These are phyloP conservation scores for Fusarium robinianum DNA, from an alignment of 2,329 filamentous ascomycete species.

Conservation along the genomic window DNA sequence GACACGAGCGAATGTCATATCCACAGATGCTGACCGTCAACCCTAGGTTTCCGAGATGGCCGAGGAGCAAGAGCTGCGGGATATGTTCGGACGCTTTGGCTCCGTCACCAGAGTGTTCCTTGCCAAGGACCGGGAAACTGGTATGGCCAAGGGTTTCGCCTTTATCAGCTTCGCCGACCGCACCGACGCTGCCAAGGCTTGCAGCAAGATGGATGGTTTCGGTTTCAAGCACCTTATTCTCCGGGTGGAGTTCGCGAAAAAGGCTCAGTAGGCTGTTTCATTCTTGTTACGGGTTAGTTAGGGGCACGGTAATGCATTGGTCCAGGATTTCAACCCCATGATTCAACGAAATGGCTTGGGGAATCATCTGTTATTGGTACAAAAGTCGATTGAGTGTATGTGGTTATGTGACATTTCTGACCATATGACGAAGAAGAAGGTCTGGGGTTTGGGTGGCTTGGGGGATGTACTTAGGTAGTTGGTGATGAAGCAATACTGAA, in stretches of 20 bases:
- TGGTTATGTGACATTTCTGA: constrained; percentile 26
- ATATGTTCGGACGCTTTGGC: constrained; percentile 97
- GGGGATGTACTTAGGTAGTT: too few species aligned
- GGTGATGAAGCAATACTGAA: too few species aligned
- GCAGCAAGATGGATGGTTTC: constrained; percentile 96
- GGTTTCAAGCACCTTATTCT: constrained; percentile 88
- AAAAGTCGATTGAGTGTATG: constrained; percentile 31
- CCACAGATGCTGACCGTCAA: constrained; percentile 35
- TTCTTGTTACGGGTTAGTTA: constrained; percentile 40
- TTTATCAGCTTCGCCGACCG: constrained; percentile 97
- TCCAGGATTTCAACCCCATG: constrained; percentile 35
- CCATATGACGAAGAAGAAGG: too few species aligned
- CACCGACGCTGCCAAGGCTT: constrained; percentile 86
- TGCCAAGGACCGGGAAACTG: constrained; percentile 96
- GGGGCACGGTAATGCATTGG: constrained; percentile 40
- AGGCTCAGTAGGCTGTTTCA: constrained; percentile 52
- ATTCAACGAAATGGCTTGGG: constrained; percentile 35
- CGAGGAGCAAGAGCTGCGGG: constrained; percentile 91
- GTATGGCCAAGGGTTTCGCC: constrained; percentile 95
- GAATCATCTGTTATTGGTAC: too few species aligned
- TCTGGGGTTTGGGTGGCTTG: too few species aligned
- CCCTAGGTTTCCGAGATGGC: constrained; percentile 90
- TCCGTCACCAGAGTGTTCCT: constrained; percentile 97
- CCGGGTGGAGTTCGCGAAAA: constrained; percentile 86
- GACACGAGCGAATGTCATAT: background rate